Percentiles rank a stretch among this genome's conserved stretches.
Conservation (phyloP, 441 rosid species). For the Corymbia citriodora region DNA sequence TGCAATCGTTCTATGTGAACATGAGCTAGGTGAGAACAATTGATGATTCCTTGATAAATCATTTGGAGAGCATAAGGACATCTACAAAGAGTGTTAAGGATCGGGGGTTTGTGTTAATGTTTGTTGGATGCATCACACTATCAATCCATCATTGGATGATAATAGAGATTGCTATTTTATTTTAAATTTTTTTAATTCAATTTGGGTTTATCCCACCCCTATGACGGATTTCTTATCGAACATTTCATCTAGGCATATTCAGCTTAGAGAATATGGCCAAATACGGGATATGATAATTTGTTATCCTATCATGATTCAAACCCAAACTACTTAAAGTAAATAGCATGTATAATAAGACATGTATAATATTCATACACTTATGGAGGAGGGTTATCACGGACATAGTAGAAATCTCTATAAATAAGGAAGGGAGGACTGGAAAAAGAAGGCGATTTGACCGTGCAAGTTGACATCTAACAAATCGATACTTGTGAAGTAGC, state of each 20-base stretch:
- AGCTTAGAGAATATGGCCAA: accelerated
- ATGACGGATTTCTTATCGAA: neutral
- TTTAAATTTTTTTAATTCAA: neutral
- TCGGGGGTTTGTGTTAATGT: too few species aligned
- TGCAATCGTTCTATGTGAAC: neutral
- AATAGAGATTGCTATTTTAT: neutral
- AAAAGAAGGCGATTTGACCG: neutral
- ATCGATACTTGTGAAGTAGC: neutral
- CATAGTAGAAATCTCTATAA: neutral
- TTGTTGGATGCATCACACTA: neutral
- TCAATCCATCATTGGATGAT: neutral
- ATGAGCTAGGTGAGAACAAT: conserved; percentile 7
- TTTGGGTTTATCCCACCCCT: neutral
- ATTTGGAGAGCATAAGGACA: neutral
- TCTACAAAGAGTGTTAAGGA: too few species aligned
- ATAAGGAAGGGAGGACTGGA: neutral
- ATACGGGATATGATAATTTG: neutral
- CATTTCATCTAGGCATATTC: neutral
- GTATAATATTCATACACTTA: neutral
- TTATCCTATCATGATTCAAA: neutral
- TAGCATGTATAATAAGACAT: neutral
- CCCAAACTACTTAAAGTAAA: neutral
- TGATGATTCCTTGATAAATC: conserved; percentile 23
- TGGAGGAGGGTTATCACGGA: neutral
- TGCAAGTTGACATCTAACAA: neutral